A percentile compares a stretch with the other conserved stretches of the same genome.
phyloP scores from a whole-genome alignment of 306 rosid species.

The Medicago ruthenica region DNA sequence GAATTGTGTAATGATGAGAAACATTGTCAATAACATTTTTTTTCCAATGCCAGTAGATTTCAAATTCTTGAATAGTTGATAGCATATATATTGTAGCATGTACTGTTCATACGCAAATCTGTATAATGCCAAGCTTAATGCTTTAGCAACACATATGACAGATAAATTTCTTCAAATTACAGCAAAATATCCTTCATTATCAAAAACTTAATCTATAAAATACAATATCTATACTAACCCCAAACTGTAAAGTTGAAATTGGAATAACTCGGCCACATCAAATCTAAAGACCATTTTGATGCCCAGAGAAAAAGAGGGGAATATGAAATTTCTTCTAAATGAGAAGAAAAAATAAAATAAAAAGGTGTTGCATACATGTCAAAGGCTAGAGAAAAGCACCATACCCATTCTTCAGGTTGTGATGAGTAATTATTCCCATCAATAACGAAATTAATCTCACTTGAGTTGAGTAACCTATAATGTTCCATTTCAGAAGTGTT shows the following conservation, averaged over 20 bases:
- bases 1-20: background rate
- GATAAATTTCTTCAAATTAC: background rate
- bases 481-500: constrained; percentile 42
- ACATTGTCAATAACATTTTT: constrained; percentile 21
- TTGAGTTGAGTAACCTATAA: too few relatives aligned
- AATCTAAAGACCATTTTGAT: too few relatives aligned
- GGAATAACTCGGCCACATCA: too few relatives aligned
- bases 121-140: constrained; percentile 1
- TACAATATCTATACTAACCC: constrained; percentile 16
- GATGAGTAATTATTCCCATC: background rate
- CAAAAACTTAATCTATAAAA: constrained; percentile 20
- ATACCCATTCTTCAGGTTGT: constrained; percentile 27
- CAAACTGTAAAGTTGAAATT: background rate
- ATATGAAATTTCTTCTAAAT: too few relatives aligned
- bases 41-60: background rate
- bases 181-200: background rate
- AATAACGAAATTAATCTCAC: too few relatives aligned
- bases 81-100: background rate
- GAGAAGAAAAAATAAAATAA: too few relatives aligned
- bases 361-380: too few relatives aligned
- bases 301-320: too few relatives aligned
- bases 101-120: background rate
- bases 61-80: constrained; percentile 29
- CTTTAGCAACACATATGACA: constrained; percentile 11
- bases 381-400: constrained; percentile 47